A percentile compares a stretch with the other conserved stretches of the same genome.
Conservation (phyloP, 2,329 filamentous ascomycete genomes). For the Dothistroma pini region DNA sequence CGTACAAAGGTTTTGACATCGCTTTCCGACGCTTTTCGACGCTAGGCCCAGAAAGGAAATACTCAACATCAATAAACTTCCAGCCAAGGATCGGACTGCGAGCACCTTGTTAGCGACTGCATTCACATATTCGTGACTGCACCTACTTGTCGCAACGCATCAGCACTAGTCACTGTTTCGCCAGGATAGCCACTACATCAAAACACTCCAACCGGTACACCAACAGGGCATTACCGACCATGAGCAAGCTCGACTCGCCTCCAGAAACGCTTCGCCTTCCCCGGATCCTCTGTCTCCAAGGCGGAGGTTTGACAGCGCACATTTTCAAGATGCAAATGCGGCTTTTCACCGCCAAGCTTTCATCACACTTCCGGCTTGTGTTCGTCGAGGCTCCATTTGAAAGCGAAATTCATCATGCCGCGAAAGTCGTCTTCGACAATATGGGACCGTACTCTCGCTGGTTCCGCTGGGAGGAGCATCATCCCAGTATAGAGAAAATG, state of each 20-base stretch:
- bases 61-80: neutral
- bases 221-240: neutral
- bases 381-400: conserved; percentile 35
- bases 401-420: neutral
- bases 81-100: neutral
- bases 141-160: no score
- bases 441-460: conserved; percentile 26
- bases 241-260: neutral
- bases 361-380: conserved; percentile 36
- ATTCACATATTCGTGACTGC: no score
- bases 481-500: conserved; percentile 2
- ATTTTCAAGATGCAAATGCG: conserved; percentile 40
- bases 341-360: conserved; percentile 33
- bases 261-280: conserved; percentile 6
- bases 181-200: neutral
- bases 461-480: conserved; percentile 36
- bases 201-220: neutral
- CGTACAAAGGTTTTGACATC: neutral
- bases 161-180: no score
- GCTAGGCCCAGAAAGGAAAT: neutral
- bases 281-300: conserved; percentile 42
- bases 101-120: neutral
- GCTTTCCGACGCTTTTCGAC: neutral
- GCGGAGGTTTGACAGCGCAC: conserved; percentile 38
- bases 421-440: conserved; percentile 21